These are phyloP conservation scores for Lepidium didymum DNA, from an alignment of 345 rosid genomes.

Conservation along the genomic window DNA sequence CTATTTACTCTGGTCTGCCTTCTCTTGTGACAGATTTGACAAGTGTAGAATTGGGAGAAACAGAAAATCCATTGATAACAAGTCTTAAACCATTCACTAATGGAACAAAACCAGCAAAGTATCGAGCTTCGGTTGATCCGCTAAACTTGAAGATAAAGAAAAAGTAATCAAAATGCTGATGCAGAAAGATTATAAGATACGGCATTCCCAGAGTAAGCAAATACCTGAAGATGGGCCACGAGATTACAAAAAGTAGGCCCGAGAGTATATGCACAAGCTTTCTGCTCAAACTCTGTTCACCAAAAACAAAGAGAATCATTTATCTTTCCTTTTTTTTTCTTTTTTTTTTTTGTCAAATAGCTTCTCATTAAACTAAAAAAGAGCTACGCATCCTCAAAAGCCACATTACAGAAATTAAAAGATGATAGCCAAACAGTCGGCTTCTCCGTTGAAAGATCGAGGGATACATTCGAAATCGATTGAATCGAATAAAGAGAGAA, in stretches of 20 bases:
- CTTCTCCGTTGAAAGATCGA: too few relatives aligned
- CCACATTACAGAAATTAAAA: too few relatives aligned
- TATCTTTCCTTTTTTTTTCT: too few relatives aligned
- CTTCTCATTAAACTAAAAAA: too few relatives aligned
- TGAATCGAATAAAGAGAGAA: too few relatives aligned
- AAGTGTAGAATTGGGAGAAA: conserved; percentile 47
- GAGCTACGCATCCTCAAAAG: too few relatives aligned
- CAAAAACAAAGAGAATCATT: not conserved
- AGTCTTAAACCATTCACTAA: conserved; percentile 64
- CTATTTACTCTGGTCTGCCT: conserved; percentile 66
- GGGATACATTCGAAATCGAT: too few relatives aligned
- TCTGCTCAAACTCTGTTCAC: conserved; percentile 63
- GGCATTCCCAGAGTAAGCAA: not conserved
- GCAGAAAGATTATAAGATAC: not conserved
- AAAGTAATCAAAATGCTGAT: conserved; percentile 20
- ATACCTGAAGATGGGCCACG: conserved; percentile 93
- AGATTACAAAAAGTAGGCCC: conserved; percentile 58
- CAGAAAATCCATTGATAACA: conserved; percentile 51
- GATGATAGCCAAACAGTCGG: too few relatives aligned
- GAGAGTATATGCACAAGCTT: conserved; percentile 81
- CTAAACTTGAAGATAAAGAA: conserved; percentile 43
- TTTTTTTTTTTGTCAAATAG: too few relatives aligned
- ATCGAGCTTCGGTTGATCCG: conserved; percentile 60
- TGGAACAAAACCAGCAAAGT: conserved; percentile 74
- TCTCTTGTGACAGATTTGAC: conserved; percentile 74